Evolutionary conservation across 495 filamentous ascomycete genomes (phyloP).

Genomic region (Umbilicaria muhlenbergii): DNA sequence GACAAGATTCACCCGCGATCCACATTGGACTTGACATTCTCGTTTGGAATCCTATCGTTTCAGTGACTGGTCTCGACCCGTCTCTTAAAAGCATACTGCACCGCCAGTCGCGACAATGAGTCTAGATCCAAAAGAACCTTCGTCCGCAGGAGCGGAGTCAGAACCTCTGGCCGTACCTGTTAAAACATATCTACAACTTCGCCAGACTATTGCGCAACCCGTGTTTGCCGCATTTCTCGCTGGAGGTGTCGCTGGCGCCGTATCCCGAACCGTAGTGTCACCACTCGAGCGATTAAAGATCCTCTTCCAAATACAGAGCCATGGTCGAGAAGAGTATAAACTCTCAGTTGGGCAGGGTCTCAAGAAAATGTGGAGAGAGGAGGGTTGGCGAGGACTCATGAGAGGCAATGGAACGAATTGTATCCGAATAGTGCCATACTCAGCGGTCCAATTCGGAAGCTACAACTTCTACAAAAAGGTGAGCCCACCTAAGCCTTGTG

Average conservation of each 20-base stretch:
- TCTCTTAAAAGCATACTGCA: no score
- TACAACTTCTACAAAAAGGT: conserved; percentile 97
- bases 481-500: conserved; percentile 15
- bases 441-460: conserved; percentile 92
- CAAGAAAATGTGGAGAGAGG: conserved; percentile 87
- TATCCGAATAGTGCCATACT: conserved; percentile 94
- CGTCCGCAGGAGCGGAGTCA: conserved; percentile 1
- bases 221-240: conserved; percentile 85
- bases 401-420: conserved; percentile 96
- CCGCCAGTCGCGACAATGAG: conserved; percentile 4
- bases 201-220: conserved; percentile 50
- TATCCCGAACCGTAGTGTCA: conserved; percentile 90
- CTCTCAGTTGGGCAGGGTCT: conserved; percentile 78
- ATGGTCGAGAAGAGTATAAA: conserved; percentile 81
- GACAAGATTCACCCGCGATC: no score
- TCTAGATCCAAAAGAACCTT: conserved; percentile 5
- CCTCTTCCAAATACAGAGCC: conserved; percentile 88
- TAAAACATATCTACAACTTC: conserved; percentile 19
- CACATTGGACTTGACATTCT: no score
- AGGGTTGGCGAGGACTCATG: conserved; percentile 94
- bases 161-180: neutral
- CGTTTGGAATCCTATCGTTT: no score
- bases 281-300: conserved; percentile 94
- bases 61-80: no score
- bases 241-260: conserved; percentile 92